Percentiles rank a stretch among this genome's conserved stretches.
phyloP scores from a whole-genome alignment of 495 filamentous ascomycete genomes.

The Rhizodiscina lignyota region DNA sequence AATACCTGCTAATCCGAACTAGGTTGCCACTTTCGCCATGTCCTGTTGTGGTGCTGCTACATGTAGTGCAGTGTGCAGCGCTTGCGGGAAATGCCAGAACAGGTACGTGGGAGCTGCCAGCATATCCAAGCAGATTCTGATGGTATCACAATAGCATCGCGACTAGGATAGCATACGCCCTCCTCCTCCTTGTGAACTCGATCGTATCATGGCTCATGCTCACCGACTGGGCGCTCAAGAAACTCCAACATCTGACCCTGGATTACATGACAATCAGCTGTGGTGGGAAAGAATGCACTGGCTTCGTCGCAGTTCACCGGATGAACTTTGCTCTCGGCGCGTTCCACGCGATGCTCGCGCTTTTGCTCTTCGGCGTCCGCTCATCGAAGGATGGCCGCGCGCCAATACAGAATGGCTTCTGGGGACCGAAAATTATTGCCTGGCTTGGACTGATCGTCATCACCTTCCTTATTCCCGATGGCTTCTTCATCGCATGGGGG shows the following conservation, averaged over 20 bases:
- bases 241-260: constrained; percentile 74
- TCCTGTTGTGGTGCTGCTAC: constrained; percentile 94
- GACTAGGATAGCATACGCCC: constrained; percentile 91
- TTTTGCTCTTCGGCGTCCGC: constrained; percentile 71
- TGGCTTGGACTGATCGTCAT: constrained; percentile 78
- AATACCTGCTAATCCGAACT: constrained; percentile 13
- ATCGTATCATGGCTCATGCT: constrained; percentile 98
- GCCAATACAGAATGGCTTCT: constrained; percentile 83
- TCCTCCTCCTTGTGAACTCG: constrained; percentile 90
- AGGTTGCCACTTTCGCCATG: constrained; percentile 60
- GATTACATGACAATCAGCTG: constrained; percentile 93
- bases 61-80: constrained; percentile 83
- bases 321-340: constrained; percentile 95
- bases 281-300: constrained; percentile 78
- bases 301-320: constrained; percentile 88
- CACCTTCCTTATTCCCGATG: constrained; percentile 89
- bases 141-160: constrained; percentile 47
- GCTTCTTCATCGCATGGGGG: constrained; percentile 91
- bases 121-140: neutral
- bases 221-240: constrained; percentile 95
- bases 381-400: constrained; percentile 79
- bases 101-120: constrained; percentile 39
- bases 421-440: constrained; percentile 72
- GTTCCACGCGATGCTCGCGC: constrained; percentile 75
- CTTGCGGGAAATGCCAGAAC: constrained; percentile 91